Evolutionary conservation across 352 stramenopile species (phyloP).

Genomic region (Globisporangium nodosum): DNA sequence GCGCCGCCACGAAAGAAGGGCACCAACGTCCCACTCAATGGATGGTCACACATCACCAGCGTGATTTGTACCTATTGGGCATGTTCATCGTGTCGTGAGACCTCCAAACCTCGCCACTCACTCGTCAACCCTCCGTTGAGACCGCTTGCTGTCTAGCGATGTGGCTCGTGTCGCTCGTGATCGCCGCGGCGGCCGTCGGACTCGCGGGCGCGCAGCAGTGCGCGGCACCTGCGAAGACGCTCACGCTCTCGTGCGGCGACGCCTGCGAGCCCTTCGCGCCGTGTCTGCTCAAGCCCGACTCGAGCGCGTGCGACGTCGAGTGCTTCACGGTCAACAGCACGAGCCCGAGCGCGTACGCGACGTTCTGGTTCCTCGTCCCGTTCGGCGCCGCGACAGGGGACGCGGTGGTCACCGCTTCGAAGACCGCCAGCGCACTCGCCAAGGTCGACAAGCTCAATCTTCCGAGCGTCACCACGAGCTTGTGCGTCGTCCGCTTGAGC

Average conservation of each 20-base stretch:
- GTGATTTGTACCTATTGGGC: no score
- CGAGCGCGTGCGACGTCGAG: conserved; percentile 30
- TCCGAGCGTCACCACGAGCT: conserved; percentile 13
- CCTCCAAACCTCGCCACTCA: no score
- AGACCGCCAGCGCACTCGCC: conserved; percentile 13
- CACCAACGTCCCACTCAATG: no score
- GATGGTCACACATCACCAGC: no score
- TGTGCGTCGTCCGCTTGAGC: conserved; percentile 13
- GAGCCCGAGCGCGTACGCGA: conserved; percentile 23
- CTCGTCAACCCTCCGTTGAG: not conserved
- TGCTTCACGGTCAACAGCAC: conserved; percentile 26
- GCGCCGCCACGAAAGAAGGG: no score
- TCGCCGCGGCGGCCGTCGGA: not conserved
- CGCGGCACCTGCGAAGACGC: conserved; percentile 3
- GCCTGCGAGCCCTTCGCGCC: conserved; percentile 5
- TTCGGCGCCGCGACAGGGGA: conserved; percentile 23
- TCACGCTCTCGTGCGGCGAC: conserved; percentile 10
- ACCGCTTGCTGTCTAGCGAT: not conserved
- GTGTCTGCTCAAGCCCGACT: conserved; percentile 9
- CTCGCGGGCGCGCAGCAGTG: conserved; percentile 1
- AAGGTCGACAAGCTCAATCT: conserved; percentile 28
- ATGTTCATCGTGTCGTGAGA: no score
- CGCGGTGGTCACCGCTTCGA: conserved; percentile 11
- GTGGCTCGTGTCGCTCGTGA: not conserved
- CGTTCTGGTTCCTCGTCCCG: conserved; percentile 52